Conservation (phyloP, 2,329 filamentous ascomycete species). For the Raffaelea albimanens region DNA sequence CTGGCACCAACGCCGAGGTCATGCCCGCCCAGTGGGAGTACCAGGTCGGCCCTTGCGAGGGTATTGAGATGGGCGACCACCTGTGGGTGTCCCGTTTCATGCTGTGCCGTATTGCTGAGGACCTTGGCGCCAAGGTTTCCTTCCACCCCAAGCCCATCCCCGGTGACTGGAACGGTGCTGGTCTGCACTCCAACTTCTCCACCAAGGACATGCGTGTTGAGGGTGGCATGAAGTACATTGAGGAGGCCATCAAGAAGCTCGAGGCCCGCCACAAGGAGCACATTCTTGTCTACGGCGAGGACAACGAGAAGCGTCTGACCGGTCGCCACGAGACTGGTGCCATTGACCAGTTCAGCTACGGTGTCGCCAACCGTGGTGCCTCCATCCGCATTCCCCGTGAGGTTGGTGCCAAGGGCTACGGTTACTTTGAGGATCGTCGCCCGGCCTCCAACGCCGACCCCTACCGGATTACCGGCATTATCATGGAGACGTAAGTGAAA, state of each 20-base stretch:
- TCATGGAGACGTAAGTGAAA: conserved; percentile 20
- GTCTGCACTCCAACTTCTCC: conserved; percentile 80
- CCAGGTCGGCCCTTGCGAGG: conserved; percentile 16
- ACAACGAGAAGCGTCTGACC: conserved; percentile 89
- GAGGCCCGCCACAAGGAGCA: conserved; percentile 70
- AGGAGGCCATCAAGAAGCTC: conserved; percentile 75
- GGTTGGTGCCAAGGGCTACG: conserved; percentile 69
- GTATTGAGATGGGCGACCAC: conserved; percentile 65
- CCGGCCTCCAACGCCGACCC: conserved; percentile 72
- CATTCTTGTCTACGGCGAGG: conserved; percentile 87
- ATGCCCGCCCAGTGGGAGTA: conserved; percentile 41
- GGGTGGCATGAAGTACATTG: conserved; percentile 92
- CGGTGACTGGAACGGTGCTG: conserved; percentile 81
- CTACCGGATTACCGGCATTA: conserved; percentile 51
- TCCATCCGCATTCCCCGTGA: conserved; percentile 71
- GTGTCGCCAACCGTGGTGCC: conserved; percentile 90
- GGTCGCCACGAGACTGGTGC: conserved; percentile 88
- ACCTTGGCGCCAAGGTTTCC: conserved; percentile 93
- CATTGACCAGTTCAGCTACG: conserved; percentile 89
- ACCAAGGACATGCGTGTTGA: conserved; percentile 81
- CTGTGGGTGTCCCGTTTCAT: conserved; percentile 91
- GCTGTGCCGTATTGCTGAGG: conserved; percentile 70
- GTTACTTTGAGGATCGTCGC: conserved; percentile 46
- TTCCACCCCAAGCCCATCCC: conserved; percentile 92
- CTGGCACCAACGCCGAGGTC: conserved; percentile 97